Conservation (phyloP, 2,329 filamentous ascomycete species). For the Alternaria arbusti region DNA sequence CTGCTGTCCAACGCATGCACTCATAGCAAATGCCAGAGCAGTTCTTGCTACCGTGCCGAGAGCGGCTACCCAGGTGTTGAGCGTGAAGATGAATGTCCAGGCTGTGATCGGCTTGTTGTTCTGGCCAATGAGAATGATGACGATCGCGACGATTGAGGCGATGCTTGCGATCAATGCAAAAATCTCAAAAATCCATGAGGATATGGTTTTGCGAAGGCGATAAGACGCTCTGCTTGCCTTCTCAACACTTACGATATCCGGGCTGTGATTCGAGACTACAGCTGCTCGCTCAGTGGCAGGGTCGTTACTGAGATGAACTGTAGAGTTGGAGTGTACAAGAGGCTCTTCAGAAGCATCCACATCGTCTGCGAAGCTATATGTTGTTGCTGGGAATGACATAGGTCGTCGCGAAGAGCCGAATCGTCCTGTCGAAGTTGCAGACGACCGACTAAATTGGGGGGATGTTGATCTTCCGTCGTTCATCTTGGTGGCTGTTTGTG, state of each 20-base stretch:
- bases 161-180: neutral
- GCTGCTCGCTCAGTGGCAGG: neutral
- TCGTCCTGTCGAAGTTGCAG: neutral
- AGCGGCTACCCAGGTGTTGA: slow-evolving; percentile 15
- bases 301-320: neutral
- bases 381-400: neutral
- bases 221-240: neutral
- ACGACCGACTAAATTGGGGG: neutral
- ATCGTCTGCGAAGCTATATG: neutral
- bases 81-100: slow-evolving; percentile 10
- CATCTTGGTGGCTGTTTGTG: neutral
- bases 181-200: slow-evolving; percentile 6
- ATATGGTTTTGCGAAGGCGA: neutral
- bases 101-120: slow-evolving; percentile 3
- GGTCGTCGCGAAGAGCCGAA: neutral
- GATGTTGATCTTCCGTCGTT: neutral
- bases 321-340: neutral
- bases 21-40: slow-evolving; percentile 16
- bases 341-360: neutral
- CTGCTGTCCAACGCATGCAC: slow-evolving; percentile 19
- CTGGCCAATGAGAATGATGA: slow-evolving; percentile 7
- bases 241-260: neutral
- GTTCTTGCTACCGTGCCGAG: slow-evolving; percentile 16
- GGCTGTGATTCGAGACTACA: neutral
- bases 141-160: slow-evolving; percentile 2